Conservation (phyloP, 257 asterid genomes). For the Eucommia ulmoides region DNA sequence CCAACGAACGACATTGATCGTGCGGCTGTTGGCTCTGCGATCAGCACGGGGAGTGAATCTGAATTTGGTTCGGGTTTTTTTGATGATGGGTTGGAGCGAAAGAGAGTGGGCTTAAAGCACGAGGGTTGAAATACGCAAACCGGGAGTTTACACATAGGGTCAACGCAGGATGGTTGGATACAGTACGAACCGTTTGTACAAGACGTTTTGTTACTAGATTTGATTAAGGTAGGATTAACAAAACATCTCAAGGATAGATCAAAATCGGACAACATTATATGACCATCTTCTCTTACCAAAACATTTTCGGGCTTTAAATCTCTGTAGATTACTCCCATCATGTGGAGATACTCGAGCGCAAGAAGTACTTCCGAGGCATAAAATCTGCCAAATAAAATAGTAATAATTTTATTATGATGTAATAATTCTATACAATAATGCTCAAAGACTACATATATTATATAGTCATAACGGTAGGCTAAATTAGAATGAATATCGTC, state of each 20-base stretch:
- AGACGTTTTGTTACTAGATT: constrained; percentile 28
- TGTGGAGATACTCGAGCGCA: constrained; percentile 80
- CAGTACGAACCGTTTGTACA: constrained; percentile 64
- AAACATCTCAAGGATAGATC: constrained; percentile 73
- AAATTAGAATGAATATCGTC: too few relatives aligned
- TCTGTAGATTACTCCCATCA: constrained; percentile 94
- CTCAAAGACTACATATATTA: too few relatives aligned
- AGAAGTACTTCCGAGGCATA: constrained; percentile 85
- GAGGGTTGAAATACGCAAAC: constrained; percentile 76
- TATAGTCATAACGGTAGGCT: too few relatives aligned
- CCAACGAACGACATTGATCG: constrained; percentile 94
- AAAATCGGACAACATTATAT: constrained; percentile 87
- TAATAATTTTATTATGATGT: too few relatives aligned
- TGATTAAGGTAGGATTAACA: constrained; percentile 67
- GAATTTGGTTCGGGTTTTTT: constrained; percentile 26
- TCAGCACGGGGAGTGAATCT: constrained; percentile 51
- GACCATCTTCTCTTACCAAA: constrained; percentile 86
- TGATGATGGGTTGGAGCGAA: constrained; percentile 38
- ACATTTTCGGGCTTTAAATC: constrained; percentile 94
- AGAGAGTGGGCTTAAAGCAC: constrained; percentile 76
- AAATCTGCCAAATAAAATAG: constrained; percentile 38
- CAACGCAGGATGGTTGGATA: constrained; percentile 67
- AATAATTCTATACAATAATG: too few relatives aligned
- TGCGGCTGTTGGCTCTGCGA: constrained; percentile 84
- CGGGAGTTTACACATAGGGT: constrained; percentile 57